These are phyloP conservation scores for Lodderomyces theae DNA, from an alignment of 1,139 yeast species.

Conservation along the genomic window DNA sequence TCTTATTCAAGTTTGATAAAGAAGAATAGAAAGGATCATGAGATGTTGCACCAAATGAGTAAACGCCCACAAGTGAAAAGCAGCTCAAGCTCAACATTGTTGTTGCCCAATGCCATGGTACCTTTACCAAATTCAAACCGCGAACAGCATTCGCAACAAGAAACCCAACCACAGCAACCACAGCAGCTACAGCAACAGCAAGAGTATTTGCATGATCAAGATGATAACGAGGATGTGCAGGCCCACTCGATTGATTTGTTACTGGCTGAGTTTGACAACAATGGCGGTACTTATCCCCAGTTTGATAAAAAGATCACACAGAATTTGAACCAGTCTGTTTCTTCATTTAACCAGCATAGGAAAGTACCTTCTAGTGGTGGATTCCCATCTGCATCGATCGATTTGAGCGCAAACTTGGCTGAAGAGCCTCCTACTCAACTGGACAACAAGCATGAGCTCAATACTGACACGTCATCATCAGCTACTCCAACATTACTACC, in stretches of 20 bases:
- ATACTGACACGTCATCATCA: not conserved
- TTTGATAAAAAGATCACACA: slow-evolving; percentile 12
- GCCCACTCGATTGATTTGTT: slow-evolving; percentile 24
- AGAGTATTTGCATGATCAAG: slow-evolving; percentile 3
- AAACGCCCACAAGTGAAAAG: not conserved
- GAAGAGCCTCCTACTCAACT: not conserved
- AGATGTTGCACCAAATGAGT: not conserved
- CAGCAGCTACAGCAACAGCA: not conserved
- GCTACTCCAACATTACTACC: slow-evolving; percentile 28
- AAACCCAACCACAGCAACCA: no score
- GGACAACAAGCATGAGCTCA: not conserved
- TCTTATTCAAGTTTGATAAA: slow-evolving; percentile 23
- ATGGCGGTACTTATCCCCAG: slow-evolving; percentile 5
- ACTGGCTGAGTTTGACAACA: slow-evolving; percentile 24
- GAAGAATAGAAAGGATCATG: slow-evolving; percentile 5
- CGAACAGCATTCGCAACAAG: no score
- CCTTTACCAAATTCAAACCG: not conserved
- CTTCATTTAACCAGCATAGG: slow-evolving; percentile 20
- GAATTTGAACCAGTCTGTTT: slow-evolving; percentile 15
- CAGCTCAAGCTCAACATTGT: not conserved
- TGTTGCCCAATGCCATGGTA: slow-evolving; percentile 1
- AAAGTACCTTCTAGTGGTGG: slow-evolving; percentile 7
- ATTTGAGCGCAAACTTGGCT: slow-evolving; percentile 1
- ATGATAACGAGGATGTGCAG: slow-evolving; percentile 1
- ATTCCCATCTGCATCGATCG: slow-evolving; percentile 1